These are phyloP conservation scores for Emergomyces orientalis DNA, from an alignment of 2,329 filamentous ascomycete genomes.

Conservation along the genomic window DNA sequence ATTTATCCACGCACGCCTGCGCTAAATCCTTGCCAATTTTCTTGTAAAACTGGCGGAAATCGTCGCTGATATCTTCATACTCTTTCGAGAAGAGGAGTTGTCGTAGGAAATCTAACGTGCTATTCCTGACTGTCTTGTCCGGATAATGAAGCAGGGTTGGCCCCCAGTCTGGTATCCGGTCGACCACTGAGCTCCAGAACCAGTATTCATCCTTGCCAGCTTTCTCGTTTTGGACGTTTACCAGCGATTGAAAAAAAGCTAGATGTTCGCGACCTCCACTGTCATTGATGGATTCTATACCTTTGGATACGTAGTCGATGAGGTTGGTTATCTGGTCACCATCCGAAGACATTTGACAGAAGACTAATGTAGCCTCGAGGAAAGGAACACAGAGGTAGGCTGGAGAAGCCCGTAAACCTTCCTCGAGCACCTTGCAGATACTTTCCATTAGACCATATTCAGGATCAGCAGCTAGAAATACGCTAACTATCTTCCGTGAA, in stretches of 20 bases:
- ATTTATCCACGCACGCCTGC: constrained; percentile 25
- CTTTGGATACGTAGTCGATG: constrained; percentile 36
- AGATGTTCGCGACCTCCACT: constrained; percentile 42
- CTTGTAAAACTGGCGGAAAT: constrained; percentile 21
- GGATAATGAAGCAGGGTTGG: constrained; percentile 45
- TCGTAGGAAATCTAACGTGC: constrained; percentile 37
- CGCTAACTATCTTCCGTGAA: constrained; percentile 49
- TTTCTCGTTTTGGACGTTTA: constrained; percentile 31
- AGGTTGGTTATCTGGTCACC: constrained; percentile 31
- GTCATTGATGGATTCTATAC: constrained; percentile 41
- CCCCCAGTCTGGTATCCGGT: constrained; percentile 41
- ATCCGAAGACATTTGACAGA: constrained; percentile 38
- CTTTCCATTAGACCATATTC: constrained; percentile 40
- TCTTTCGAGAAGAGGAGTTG: constrained; percentile 35
- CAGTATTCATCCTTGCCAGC: constrained; percentile 25
- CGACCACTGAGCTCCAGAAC: constrained; percentile 30
- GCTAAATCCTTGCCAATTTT: constrained; percentile 27
- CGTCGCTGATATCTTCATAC: constrained; percentile 22
- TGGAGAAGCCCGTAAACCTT: constrained; percentile 46
- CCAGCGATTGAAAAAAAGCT: constrained; percentile 45
- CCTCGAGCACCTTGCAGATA: constrained; percentile 47
- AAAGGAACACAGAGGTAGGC: constrained; percentile 45
- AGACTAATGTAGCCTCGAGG: constrained; percentile 48
- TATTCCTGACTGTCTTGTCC: constrained; percentile 38
- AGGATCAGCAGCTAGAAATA: constrained; percentile 45